Evolutionary conservation across 495 filamentous ascomycete genomes (phyloP).

Genomic region (Halenospora varia): DNA sequence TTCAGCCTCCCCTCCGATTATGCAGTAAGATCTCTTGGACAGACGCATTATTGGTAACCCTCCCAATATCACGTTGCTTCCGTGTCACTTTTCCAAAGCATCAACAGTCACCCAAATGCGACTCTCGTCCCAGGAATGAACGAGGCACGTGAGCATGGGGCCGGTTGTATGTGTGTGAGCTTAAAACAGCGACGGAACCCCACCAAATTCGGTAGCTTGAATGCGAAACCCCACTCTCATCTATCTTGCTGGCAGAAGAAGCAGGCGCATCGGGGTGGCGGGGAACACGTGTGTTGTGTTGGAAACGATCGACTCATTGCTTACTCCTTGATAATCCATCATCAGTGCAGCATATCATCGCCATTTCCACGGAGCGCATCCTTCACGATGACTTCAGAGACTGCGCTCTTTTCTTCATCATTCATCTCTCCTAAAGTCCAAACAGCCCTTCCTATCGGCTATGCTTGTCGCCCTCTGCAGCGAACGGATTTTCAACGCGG

Average conservation of each 20-base stretch:
- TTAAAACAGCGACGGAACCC: not conserved
- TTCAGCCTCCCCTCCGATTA: no score
- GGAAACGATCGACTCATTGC: no score
- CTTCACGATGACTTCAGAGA: not conserved
- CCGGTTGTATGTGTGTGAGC: not conserved
- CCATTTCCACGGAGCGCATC: no score
- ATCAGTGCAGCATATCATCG: no score
- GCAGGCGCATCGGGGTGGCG: no score
- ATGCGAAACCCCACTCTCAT: not conserved
- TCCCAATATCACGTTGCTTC: no score
- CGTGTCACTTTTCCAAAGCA: no score
- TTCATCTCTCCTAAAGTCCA: not conserved
- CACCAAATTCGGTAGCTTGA: not conserved
- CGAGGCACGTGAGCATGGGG: not conserved
- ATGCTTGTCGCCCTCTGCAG: conserved; percentile 4
- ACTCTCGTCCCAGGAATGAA: no score
- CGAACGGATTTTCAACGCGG: conserved; percentile 5
- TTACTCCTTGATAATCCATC: not conserved
- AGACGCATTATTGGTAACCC: no score
- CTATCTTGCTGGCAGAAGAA: not conserved
- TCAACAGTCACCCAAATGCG: no score
- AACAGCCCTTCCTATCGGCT: not conserved
- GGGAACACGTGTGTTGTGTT: no score
- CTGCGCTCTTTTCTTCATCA: not conserved
- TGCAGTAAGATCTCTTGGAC: no score